phyloP scores from a whole-genome alignment of 176 grass and related monocot species.

The Bromus sterilis region DNA sequence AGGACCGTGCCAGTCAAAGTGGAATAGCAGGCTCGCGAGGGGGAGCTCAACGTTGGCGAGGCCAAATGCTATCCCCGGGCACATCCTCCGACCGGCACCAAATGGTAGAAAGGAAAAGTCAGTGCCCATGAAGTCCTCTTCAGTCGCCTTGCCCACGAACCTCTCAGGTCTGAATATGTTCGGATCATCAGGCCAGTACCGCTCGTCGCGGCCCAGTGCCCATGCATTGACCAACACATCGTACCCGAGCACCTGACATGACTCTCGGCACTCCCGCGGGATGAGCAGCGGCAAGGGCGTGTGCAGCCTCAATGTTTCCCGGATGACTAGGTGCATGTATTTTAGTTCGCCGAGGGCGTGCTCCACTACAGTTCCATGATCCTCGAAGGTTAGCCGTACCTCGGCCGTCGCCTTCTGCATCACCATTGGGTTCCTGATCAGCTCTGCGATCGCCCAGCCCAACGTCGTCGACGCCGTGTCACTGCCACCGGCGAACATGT shows the following conservation, averaged over 20 bases:
- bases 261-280: neutral
- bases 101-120: neutral
- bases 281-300: constrained; percentile 8
- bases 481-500: constrained; percentile 19
- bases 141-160: neutral
- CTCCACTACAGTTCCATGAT: neutral
- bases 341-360: neutral
- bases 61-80: neutral
- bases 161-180: neutral
- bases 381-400: constrained; percentile 9
- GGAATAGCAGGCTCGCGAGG: neutral
- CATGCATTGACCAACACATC: constrained; percentile 23
- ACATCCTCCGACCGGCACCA: constrained; percentile 5
- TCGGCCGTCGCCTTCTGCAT: constrained; percentile 16
- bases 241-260: neutral
- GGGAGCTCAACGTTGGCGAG: neutral
- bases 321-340: constrained; percentile 23
- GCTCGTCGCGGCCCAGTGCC: constrained; percentile 15
- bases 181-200: neutral
- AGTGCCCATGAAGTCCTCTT: neutral
- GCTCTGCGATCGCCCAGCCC: constrained; percentile 28
- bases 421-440: constrained; percentile 5
- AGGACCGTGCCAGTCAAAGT: neutral
- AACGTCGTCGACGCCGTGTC: constrained; percentile 10
- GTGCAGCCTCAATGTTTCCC: constrained; percentile 26